Evolutionary conservation across 179 eudicot species (phyloP), one percentile per base, ranked within the genome.

Genomic region (Vitellaria paradoxa): DNA sequence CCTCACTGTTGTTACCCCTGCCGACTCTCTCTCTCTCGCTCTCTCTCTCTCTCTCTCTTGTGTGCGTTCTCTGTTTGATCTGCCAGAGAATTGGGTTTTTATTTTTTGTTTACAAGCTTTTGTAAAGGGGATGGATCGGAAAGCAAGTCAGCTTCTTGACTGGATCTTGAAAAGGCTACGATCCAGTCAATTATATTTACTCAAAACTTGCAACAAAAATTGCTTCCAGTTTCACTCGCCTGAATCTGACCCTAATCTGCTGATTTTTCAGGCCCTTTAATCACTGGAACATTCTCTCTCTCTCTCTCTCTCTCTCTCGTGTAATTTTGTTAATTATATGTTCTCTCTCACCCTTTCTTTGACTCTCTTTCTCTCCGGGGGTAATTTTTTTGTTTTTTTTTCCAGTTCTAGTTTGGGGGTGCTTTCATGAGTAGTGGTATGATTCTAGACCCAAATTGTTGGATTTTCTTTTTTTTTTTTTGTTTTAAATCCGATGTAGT

Each of bases 151-250:
- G 90, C 90, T 87, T 87, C 90, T 85, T 87, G 90, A 52, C 77
- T 80, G 86, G 88, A 79, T 77, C 68, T 78, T 21, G 68, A 80
- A 30, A 6, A 3, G 7, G 53, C 37, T 30, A 78, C 79, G 72
- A 80, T 81, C 82, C 86, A 76, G 57, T 3, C 89, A 86, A 57
- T 79, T 84, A 76, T 75, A 68, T 18, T 57, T 18, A 84, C 72
- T 73, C 14, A 72, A 57, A 76, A 84, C 89, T 88, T 86, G 91
- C 88, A 3, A 84, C 49, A 88, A 2, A 1, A 17, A 61, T 53
- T 23, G 55, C 37, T 9, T 8, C 78, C 90, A 85, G 84, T 82
- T 79, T 86, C 91, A 88, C 91, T 88, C 91, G 91, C 91, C 89
- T 88, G 91, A 83, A 65, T 81, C 77, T 85, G 91, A 88, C 24